A percentile compares a stretch with the other conserved stretches of the same genome.
These are phyloP conservation scores for Tetragonia tetragonoides DNA, from an alignment of 148 eudicot genomes.

Conservation along the genomic window DNA sequence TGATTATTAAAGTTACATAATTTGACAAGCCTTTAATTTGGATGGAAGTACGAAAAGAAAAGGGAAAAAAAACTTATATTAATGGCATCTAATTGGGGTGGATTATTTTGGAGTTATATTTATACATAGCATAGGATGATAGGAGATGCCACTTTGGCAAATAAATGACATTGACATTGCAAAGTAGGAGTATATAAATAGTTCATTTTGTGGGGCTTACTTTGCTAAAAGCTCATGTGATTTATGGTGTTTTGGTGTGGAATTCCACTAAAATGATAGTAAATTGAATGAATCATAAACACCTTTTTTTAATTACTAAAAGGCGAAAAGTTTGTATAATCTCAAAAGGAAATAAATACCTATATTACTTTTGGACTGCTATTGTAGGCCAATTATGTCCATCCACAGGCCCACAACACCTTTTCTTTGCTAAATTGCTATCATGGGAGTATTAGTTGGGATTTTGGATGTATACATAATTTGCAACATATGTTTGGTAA, in stretches of 20 bases:
- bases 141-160: conserved; percentile 13
- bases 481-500: background rate
- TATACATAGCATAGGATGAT: background rate
- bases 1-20: too few relatives aligned
- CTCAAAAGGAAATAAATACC: background rate
- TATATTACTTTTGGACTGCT: background rate
- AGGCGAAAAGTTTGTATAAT: background rate
- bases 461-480: background rate
- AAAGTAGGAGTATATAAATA: background rate
- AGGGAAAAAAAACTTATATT: background rate
- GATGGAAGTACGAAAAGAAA: too few relatives aligned
- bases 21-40: too few relatives aligned
- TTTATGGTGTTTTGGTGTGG: conserved; percentile 23
- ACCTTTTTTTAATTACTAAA: background rate
- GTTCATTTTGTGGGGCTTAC: background rate
- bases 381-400: background rate
- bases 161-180: conserved; percentile 15
- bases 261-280: conserved; percentile 22
- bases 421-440: background rate
- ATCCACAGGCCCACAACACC: background rate
- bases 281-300: background rate
- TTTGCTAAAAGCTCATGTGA: conserved; percentile 13
- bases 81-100: background rate
- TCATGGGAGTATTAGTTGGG: background rate
- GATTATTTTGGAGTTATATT: background rate